phyloP scores from a whole-genome alignment of 176 grass and related monocot species.

The Puccinellia tenuiflora region DNA sequence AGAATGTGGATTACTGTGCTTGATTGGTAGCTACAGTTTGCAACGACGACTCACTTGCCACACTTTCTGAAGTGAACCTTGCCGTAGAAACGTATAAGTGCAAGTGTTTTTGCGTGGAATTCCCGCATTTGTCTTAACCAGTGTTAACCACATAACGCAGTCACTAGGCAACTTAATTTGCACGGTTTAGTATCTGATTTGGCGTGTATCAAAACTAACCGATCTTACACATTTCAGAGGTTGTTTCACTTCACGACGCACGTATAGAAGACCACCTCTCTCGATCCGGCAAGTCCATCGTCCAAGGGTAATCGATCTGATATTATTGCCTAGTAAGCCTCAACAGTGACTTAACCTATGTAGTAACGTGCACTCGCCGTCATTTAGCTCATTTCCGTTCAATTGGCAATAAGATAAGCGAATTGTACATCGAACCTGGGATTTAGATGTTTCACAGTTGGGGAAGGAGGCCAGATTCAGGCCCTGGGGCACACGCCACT shows the following conservation, averaged over 20 bases:
- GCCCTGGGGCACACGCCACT: neutral
- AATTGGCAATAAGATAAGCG: neutral
- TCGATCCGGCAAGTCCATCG: neutral
- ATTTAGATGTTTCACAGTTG: constrained; percentile 29
- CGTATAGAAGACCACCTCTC: neutral
- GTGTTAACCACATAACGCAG: neutral
- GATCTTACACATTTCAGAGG: neutral
- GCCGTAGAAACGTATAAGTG: too few relatives aligned
- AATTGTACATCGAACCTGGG: neutral
- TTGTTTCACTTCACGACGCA: neutral
- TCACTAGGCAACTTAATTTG: neutral
- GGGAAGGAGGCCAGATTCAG: constrained; percentile 21
- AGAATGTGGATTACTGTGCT: too few relatives aligned
- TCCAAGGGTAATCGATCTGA: neutral
- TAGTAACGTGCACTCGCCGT: neutral
- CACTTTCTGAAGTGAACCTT: too few relatives aligned
- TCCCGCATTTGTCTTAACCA: neutral
- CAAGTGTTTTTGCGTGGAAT: neutral
- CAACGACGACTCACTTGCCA: neutral
- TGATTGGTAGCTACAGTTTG: neutral
- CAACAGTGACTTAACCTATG: neutral
- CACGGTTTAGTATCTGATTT: neutral
- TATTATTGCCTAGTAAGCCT: neutral
- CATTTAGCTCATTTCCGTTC: neutral
- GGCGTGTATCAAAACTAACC: neutral